Base-by-base conservation (phyloP, 176 grass and related monocot species). In the Carex pumila region DNA sequence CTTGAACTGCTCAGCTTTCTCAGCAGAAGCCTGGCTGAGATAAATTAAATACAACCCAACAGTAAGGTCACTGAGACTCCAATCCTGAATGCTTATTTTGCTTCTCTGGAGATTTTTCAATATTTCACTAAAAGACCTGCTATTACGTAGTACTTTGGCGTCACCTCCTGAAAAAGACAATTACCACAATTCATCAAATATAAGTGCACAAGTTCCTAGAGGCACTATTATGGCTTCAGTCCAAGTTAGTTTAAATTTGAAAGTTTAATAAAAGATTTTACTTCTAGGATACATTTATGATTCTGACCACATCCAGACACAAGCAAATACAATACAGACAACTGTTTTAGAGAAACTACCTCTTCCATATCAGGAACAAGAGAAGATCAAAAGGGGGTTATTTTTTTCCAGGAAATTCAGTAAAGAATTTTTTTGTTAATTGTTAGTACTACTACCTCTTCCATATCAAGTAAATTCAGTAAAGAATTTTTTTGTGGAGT, bases 31-130 rank as follows among this genome's bases (percentile, higher is more conserved):
- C 91, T 93, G 95, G 65, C 89, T 95, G 54, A 98, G 91, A 72
- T 98, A 98, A 65, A 98, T 98, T 71, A 98, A 91, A 70, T 95
- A 98, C 36, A 98, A 87, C 30, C 92, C 95, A 62, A 98, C 21
- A 1, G 95, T 98, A 70, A 95, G 85, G 81, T 98, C 92, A 65
- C 89, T 93, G 17, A 98, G 86, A 81, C 95, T 98, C 92, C 92
- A 98, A 59, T 98, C 95, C 84, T 93, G 87, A 61, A 98, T 90
- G 89, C 91, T 92, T 15, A 93, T 83, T 88, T 93, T 98, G 77
- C 92, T 98, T 75, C 88, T 75, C 65, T 98, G 95, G 18, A 98
- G 89, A 78, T 93, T 92, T 50, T 81, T 90, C 81, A 98, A 83
- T 69, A 98, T 91, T 82, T 95, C 95, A 4, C 84, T 89, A 65